These are phyloP conservation scores for Saraca asoca DNA, from an alignment of 331 rosid species.

Conservation along the genomic window DNA sequence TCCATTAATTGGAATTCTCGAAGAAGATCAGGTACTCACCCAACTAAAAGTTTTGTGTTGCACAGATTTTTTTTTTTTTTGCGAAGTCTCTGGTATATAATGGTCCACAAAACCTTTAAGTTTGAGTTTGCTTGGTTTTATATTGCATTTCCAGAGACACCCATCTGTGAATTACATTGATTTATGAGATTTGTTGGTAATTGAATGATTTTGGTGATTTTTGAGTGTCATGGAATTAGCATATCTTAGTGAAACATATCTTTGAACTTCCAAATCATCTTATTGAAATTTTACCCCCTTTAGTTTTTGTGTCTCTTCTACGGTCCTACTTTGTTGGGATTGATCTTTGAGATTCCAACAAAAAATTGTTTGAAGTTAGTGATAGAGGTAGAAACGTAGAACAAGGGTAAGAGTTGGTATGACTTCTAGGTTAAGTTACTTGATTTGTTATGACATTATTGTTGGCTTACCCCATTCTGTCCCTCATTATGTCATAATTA, in stretches of 20 bases:
- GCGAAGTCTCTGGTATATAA: too few relatives aligned
- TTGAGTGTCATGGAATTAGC: not conserved
- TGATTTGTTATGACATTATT: slow-evolving; percentile 5
- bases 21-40: slow-evolving; percentile 72
- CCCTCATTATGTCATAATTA: not conserved
- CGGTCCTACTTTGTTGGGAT: not conserved
- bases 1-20: slow-evolving; percentile 82
- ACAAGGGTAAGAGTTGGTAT: slow-evolving; percentile 35
- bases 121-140: slow-evolving; percentile 6
- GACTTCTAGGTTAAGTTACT: slow-evolving; percentile 35
- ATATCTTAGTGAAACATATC: not conserved
- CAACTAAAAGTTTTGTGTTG: not conserved
- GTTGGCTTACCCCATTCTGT: slow-evolving; percentile 19
- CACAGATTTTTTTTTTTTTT: not conserved
- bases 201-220: slow-evolving; percentile 8
- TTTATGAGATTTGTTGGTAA: too few relatives aligned
- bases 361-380: not conserved
- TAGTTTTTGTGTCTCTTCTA: not conserved
- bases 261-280: too few relatives aligned
- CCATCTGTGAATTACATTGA: not conserved
- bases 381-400: not conserved
- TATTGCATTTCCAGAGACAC: slow-evolving; percentile 1
- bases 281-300: not conserved
- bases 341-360: slow-evolving; percentile 12
- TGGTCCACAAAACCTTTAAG: not conserved